These are phyloP conservation scores for Trichophyton rubrum DNA, from an alignment of 2,329 filamentous ascomycete species.

Conservation along the genomic window DNA sequence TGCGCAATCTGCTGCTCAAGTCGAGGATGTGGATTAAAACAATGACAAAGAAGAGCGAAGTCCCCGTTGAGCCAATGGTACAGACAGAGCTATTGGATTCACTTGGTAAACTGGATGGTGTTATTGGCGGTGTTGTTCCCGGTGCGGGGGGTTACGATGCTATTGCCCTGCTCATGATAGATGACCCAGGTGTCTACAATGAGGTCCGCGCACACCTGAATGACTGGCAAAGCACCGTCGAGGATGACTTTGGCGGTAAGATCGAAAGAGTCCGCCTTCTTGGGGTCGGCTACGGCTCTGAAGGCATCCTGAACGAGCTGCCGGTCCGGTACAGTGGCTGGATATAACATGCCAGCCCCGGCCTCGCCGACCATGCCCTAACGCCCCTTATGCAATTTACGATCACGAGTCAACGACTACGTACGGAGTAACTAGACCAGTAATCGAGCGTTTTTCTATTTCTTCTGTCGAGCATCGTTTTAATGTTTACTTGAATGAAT, in stretches of 20 bases:
- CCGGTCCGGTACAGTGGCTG: conserved; percentile 16
- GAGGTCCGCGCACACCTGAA: conserved; percentile 51
- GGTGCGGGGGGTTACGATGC: conserved; percentile 93
- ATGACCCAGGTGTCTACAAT: conserved; percentile 52
- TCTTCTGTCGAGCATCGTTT: background rate
- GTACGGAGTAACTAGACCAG: background rate
- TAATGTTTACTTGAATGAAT: background rate
- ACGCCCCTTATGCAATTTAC: background rate
- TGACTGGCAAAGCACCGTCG: conserved; percentile 46
- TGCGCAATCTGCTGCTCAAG: conserved; percentile 40
- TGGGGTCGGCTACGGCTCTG: conserved; percentile 35
- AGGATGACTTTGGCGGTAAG: conserved; percentile 34
- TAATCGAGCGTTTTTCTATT: background rate
- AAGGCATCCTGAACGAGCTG: conserved; percentile 32
- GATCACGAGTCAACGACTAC: background rate
- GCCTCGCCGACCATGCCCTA: background rate
- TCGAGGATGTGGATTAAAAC: conserved; percentile 53
- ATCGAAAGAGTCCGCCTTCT: conserved; percentile 35
- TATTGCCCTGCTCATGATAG: conserved; percentile 63
- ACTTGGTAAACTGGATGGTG: conserved; percentile 57
- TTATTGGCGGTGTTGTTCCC: conserved; percentile 83
- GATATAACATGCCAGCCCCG: conserved; percentile 2
- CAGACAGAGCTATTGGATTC: conserved; percentile 79
- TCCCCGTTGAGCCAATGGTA: conserved; percentile 77
- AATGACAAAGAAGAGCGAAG: conserved; percentile 62